A percentile compares a stretch with the other conserved stretches of the same genome.
These are phyloP conservation scores for Gossypium davidsonii DNA, from an alignment of 441 rosid genomes.

Conservation along the genomic window DNA sequence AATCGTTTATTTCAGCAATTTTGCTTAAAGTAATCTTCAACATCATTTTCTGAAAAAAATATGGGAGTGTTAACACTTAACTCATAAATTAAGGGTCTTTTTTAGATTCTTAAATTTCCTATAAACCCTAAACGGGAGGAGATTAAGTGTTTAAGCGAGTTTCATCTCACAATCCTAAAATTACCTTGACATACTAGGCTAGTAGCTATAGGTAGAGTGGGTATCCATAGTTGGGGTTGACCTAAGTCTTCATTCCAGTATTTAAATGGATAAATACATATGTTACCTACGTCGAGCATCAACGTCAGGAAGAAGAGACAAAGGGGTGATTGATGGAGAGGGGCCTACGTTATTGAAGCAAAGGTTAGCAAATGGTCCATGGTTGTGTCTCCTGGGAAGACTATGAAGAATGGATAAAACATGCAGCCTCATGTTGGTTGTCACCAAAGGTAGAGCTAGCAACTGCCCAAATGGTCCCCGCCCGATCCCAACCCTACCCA, in stretches of 20 bases:
- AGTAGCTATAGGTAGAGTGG: constrained; percentile 7
- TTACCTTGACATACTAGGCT: too few species aligned
- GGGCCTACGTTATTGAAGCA: constrained; percentile 24
- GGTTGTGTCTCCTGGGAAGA: constrained; percentile 40
- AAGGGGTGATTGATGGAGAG: constrained; percentile 10
- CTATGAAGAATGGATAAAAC: constrained; percentile 35
- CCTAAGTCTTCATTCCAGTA: background rate
- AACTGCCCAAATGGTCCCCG: background rate
- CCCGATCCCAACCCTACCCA: constrained; percentile 9
- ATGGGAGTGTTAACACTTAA: too few species aligned
- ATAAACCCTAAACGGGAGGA: too few species aligned
- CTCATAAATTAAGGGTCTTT: too few species aligned
- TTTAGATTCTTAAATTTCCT: too few species aligned
- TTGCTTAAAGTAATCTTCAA: too few species aligned
- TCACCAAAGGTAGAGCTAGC: constrained; percentile 21
- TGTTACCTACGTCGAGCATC: background rate
- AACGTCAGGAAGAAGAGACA: constrained; percentile 11
- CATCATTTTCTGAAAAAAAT: too few species aligned
- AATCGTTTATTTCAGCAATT: too few species aligned
- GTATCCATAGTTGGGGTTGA: constrained; percentile 27
- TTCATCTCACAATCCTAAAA: too few species aligned
- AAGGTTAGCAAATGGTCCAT: constrained; percentile 28
- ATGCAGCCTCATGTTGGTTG: constrained; percentile 44
- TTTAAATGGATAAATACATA: background rate
- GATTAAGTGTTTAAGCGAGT: too few species aligned